Conservation (phyloP, 2,329 filamentous ascomycete genomes). For the Aspergillus ruber region DNA sequence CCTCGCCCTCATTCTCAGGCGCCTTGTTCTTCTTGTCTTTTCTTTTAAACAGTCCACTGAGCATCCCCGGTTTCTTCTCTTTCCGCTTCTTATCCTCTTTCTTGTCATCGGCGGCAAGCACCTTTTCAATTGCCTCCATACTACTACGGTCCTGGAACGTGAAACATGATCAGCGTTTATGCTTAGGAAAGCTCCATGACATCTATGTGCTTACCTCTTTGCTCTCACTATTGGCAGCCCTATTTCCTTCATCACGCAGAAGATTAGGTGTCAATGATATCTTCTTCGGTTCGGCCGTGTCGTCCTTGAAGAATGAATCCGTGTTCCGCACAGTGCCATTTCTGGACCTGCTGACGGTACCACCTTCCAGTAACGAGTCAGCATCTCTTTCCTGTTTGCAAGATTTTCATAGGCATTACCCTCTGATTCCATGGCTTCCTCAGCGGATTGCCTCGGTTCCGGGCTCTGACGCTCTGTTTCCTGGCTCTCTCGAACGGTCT, state of each 20-base stretch:
- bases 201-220: slow-evolving; percentile 30
- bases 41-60: slow-evolving; percentile 62
- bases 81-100: slow-evolving; percentile 74
- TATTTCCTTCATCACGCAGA: slow-evolving; percentile 64
- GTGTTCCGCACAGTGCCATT: slow-evolving; percentile 86
- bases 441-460: slow-evolving; percentile 50
- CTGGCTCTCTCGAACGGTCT: slow-evolving; percentile 15
- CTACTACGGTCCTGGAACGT: slow-evolving; percentile 54
- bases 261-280: slow-evolving; percentile 93
- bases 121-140: slow-evolving; percentile 70
- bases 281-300: slow-evolving; percentile 90
- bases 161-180: slow-evolving; percentile 15
- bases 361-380: slow-evolving; percentile 20
- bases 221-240: slow-evolving; percentile 18
- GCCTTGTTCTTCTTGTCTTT: slow-evolving; percentile 55
- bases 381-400: slow-evolving; percentile 1
- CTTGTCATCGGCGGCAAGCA: slow-evolving; percentile 55
- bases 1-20: slow-evolving; percentile 42
- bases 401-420: slow-evolving; percentile 19
- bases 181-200: not conserved
- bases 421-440: slow-evolving; percentile 57
- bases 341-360: slow-evolving; percentile 52
- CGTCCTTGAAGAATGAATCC: slow-evolving; percentile 96
- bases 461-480: slow-evolving; percentile 24
- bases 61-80: slow-evolving; percentile 64